Conservation (phyloP, 176 grass and related monocot genomes). For the Cenchrus purpureus region DNA sequence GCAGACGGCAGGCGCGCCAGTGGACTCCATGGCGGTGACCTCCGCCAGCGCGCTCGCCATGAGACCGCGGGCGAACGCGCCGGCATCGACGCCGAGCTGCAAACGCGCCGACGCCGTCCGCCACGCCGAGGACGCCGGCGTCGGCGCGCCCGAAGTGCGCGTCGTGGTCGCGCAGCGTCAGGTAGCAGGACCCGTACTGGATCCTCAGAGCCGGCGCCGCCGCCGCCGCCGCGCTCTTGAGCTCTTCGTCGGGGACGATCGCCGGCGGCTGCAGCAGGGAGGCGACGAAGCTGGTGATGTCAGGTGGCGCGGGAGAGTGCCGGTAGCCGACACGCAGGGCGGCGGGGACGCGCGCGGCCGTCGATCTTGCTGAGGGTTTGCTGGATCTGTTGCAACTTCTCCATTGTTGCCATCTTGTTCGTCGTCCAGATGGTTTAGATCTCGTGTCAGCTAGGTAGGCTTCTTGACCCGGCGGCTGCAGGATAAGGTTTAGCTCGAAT, state of each 20-base stretch:
- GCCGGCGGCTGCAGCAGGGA: not conserved
- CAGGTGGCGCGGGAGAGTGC: not conserved
- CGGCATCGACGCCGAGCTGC: constrained; percentile 10
- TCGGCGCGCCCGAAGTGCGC: not conserved
- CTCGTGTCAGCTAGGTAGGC: no score
- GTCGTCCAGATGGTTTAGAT: no score
- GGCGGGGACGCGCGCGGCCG: not conserved
- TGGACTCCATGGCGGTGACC: not conserved
- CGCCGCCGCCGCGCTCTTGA: not conserved
- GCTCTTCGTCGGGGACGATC: not conserved
- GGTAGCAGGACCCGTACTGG: constrained; percentile 25
- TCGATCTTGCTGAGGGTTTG: constrained; percentile 36
- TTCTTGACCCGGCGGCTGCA: no score
- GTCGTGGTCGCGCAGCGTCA: not conserved
- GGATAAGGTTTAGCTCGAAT: no score
- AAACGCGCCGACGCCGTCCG: constrained; percentile 43
- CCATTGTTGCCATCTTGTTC: not conserved
- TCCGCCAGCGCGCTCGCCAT: not conserved
- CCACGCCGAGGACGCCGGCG: constrained; percentile 23
- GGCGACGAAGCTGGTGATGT: not conserved
- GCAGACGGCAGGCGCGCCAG: not conserved
- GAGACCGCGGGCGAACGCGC: constrained; percentile 25
- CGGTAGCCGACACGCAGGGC: not conserved
- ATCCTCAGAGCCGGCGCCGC: not conserved
- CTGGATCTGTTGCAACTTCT: constrained; percentile 20